Evolutionary conservation across 371 early-diverging fungal species (phyloP), one percentile per base, ranked within the genome.

Genomic region (Mortierella sp.): DNA sequence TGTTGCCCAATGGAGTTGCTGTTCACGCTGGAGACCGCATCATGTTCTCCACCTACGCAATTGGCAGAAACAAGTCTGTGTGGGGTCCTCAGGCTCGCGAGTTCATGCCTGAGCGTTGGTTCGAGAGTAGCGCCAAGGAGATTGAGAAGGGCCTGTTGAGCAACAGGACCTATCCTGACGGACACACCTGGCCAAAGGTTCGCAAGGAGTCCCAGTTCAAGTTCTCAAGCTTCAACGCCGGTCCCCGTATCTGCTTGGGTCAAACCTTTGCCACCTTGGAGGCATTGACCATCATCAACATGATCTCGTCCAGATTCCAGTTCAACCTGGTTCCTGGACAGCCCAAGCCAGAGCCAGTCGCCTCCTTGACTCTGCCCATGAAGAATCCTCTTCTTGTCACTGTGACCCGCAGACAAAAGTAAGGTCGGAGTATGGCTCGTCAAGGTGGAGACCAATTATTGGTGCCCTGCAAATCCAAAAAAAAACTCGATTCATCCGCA

Each of bases 231-330:
- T 90, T 90, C 73, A 88, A 90, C 56, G 89, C 87, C 10, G 92
- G 92, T 0, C 91, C 92, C 2, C 82, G 92, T 27, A 82, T 88
- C 21, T 92, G 91, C 58, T 71, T 91, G 22, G 90, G 85, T 0
- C 85, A 87, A 67, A 78, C 82, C 10, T 78, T 87, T 29, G 87
- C 87, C 0, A 85, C 84, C 0, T 62, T 87, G n/a, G 86, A 87
- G 62, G 81, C 85, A 0, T 39, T 87, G 54, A 81, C 83, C 13
- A 81, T 83, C 14, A 80, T 83, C 29, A 74, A 73, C 24, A 70
- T 82, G 25, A 76, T 68, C 22, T 55, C 80, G n/a, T 80, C 77
- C 28, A 58, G 76, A 19, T 84, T 81, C 78, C 53, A 71, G 43
- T 83, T 83, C 54, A 50, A 53, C 19, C 59, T 84, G 22, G 71